phyloP scores from a whole-genome alignment of 345 rosid species.

The Bruguiera gymnorhiza region DNA sequence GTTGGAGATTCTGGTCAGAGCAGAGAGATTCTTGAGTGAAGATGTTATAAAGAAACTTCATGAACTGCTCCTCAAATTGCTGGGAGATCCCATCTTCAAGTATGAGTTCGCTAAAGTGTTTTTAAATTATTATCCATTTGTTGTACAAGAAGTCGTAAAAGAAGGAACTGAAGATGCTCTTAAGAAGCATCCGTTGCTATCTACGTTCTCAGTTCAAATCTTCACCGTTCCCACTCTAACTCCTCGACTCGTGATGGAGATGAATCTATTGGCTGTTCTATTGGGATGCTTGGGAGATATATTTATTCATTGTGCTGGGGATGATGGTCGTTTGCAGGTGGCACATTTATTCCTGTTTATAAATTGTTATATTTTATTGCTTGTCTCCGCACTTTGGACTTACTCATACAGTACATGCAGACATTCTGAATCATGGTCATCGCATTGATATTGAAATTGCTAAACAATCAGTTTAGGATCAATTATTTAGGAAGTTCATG shows the following conservation, averaged over 20 bases:
- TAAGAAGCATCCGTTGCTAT: conserved; percentile 52
- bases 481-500: no score
- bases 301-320: conserved; percentile 62
- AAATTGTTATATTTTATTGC: not conserved
- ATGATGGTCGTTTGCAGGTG: conserved; percentile 81
- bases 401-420: no score
- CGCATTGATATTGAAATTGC: no score
- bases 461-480: no score
- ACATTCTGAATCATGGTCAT: no score
- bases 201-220: conserved; percentile 88
- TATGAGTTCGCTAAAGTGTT: conserved; percentile 82
- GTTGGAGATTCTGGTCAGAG: conserved; percentile 64
- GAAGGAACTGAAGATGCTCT: conserved; percentile 39
- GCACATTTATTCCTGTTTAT: not conserved
- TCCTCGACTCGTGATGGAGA: conserved; percentile 86
- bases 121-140: conserved; percentile 69
- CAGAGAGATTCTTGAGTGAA: conserved; percentile 62
- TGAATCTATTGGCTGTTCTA: conserved; percentile 58
- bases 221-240: conserved; percentile 88
- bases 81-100: conserved; percentile 86
- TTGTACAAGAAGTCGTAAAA: conserved; percentile 55
- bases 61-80: conserved; percentile 75
- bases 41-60: conserved; percentile 53
- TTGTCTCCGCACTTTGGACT: no score
- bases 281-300: conserved; percentile 71